phyloP scores from a whole-genome alignment of 1,284 basidiomycete genomes.

The Ceratorhiza oryzae-sativae region DNA sequence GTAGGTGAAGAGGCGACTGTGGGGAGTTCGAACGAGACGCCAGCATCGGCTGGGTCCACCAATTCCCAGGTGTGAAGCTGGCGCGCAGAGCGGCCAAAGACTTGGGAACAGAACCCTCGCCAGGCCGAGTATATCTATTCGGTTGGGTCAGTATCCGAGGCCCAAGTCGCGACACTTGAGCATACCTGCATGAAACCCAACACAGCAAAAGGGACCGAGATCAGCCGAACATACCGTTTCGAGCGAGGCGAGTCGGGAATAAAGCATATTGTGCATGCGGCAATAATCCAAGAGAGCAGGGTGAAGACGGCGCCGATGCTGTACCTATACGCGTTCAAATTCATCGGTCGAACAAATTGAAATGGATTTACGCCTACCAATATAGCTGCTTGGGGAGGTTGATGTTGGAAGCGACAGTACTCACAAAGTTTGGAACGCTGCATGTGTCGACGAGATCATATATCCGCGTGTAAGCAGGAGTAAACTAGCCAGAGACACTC shows the following conservation, averaged over 20 bases:
- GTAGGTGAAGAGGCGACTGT: neutral
- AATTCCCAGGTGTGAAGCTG: conserved; percentile 53
- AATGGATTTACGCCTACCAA: conserved; percentile 47
- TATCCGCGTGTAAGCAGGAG: conserved; percentile 51
- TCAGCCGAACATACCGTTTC: conserved; percentile 51
- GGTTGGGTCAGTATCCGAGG: neutral
- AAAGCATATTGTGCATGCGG: conserved; percentile 47
- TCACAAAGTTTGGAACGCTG: conserved; percentile 51
- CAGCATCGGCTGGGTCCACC: conserved; percentile 40
- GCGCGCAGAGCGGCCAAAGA: conserved; percentile 51
- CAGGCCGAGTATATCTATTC: conserved; percentile 50
- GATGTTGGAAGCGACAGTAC: conserved; percentile 50
- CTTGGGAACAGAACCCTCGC: conserved; percentile 53
- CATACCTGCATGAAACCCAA: conserved; percentile 49
- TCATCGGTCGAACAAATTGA: conserved; percentile 40
- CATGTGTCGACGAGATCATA: conserved; percentile 49
- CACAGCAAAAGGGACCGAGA: conserved; percentile 49
- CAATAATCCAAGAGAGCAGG: conserved; percentile 48
- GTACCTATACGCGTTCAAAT: conserved; percentile 1
- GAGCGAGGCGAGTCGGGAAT: conserved; percentile 47
- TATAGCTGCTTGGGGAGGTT: conserved; percentile 54
- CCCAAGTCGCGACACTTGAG: too few relatives aligned
- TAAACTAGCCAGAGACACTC: conserved; percentile 52
- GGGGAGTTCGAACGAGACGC: conserved; percentile 30
- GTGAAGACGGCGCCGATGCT: conserved; percentile 28